A percentile compares a stretch with the other conserved stretches of the same genome.
phyloP scores from a whole-genome alignment of 169 alveolate genomes.

The Fabrea salina region DNA sequence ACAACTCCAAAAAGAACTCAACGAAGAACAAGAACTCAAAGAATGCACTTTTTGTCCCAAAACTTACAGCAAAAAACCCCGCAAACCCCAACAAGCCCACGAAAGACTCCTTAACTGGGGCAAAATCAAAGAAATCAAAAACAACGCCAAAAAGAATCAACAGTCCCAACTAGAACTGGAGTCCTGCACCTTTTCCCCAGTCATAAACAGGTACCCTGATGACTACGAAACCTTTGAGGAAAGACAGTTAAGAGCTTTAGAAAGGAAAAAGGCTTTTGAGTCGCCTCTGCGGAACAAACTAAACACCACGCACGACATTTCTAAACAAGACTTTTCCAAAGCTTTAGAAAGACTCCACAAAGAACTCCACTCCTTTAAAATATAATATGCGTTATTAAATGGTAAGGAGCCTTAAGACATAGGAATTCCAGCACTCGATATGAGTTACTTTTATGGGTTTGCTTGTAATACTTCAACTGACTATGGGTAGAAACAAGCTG shows the following conservation, averaged over 20 bases:
- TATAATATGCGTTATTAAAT: conserved; percentile 4
- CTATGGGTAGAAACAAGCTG: no score
- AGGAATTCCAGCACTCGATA: no score
- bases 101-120: conserved; percentile 17
- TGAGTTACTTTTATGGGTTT: no score
- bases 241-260: neutral
- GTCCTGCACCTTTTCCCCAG: conserved; percentile 19
- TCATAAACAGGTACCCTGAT: neutral
- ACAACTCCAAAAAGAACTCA: neutral
- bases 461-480: no score
- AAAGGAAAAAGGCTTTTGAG: neutral
- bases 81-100: neutral
- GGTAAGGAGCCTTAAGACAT: no score
- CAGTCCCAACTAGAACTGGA: neutral
- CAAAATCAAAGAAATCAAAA: neutral
- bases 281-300: neutral
- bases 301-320: neutral
- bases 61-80: neutral
- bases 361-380: conserved; percentile 8
- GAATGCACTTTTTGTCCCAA: conserved; percentile 14
- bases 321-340: neutral
- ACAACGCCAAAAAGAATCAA: neutral
- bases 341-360: neutral
- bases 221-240: neutral
- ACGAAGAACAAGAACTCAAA: neutral